Conservation (phyloP, 2,329 filamentous ascomycete species). For the Trichoderma atrobrunneum region DNA sequence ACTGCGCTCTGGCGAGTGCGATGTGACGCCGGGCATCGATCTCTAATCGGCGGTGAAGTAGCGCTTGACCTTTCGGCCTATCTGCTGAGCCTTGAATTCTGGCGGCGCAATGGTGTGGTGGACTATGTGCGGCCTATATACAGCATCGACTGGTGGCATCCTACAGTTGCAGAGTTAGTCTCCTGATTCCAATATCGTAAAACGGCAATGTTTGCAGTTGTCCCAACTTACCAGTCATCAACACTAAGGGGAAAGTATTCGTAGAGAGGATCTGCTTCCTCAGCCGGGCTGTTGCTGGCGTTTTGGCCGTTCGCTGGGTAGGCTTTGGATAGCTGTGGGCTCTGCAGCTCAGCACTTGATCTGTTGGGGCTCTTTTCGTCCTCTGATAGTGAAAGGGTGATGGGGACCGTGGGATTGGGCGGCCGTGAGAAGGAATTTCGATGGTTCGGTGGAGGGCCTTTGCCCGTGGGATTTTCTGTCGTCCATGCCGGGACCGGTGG, state of each 20-base stretch:
- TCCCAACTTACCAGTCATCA: constrained; percentile 68
- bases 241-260: constrained; percentile 92
- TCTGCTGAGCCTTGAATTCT: constrained; percentile 67
- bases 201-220: background rate
- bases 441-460: constrained; percentile 20
- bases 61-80: constrained; percentile 64
- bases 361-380: constrained; percentile 58
- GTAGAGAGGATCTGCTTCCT: constrained; percentile 81
- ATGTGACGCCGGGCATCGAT: background rate
- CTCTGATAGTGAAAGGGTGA: constrained; percentile 57
- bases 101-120: constrained; percentile 76
- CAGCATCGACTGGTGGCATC: constrained; percentile 85
- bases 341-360: constrained; percentile 49
- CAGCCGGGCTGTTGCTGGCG: constrained; percentile 60
- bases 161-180: constrained; percentile 31
- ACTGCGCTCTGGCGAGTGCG: background rate
- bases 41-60: constrained; percentile 66
- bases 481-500: constrained; percentile 55
- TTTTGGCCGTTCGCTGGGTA: constrained; percentile 35
- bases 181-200: background rate
- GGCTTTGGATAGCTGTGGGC: constrained; percentile 47
- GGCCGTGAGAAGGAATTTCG: constrained; percentile 26
- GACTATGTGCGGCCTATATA: constrained; percentile 89
- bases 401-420: constrained; percentile 38
- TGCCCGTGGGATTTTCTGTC: constrained; percentile 32